Evolutionary conservation across 2,329 filamentous ascomycete genomes (phyloP).

Genomic region (Alternaria arborescens): DNA sequence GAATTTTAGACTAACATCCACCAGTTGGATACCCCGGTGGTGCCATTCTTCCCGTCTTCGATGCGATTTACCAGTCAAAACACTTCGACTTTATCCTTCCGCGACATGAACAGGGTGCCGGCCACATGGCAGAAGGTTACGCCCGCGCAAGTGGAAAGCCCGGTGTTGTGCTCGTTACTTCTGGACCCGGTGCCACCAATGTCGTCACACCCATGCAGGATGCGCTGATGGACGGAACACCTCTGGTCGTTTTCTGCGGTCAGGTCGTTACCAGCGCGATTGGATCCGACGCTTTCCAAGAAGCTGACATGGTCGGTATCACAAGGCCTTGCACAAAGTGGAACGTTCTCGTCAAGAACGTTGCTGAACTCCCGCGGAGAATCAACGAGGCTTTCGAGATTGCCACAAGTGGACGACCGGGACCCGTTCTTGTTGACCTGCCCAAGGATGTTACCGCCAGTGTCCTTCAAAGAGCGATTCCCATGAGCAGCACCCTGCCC

Average conservation of each 20-base stretch:
- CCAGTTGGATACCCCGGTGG: constrained; percentile 81
- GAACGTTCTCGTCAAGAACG: constrained; percentile 98
- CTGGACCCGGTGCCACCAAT: constrained; percentile 95
- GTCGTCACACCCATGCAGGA: constrained; percentile 97
- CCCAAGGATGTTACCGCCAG: constrained; percentile 96
- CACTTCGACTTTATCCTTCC: constrained; percentile 97
- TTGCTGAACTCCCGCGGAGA: constrained; percentile 88
- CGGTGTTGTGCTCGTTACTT: constrained; percentile 95
- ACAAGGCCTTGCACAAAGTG: constrained; percentile 96
- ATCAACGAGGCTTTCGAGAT: constrained; percentile 99
- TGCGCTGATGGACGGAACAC: constrained; percentile 92
- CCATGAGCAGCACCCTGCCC: constrained; percentile 76
- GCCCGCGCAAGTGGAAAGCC: constrained; percentile 92
- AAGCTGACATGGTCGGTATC: constrained; percentile 93
- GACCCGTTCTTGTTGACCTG: constrained; percentile 92
- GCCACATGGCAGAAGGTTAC: constrained; percentile 98
- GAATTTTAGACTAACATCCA: constrained; percentile 25
- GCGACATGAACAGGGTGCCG: constrained; percentile 95
- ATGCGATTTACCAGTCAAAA: constrained; percentile 97
- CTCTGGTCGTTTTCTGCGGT: constrained; percentile 93
- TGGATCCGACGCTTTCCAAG: constrained; percentile 96
- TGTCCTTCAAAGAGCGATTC: constrained; percentile 83
- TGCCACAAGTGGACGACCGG: constrained; percentile 90
- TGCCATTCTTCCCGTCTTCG: constrained; percentile 96
- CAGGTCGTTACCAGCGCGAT: constrained; percentile 92